These are phyloP conservation scores for Micractinium conductrix DNA, from an alignment of 139 green algal genomes.

Conservation along the genomic window DNA sequence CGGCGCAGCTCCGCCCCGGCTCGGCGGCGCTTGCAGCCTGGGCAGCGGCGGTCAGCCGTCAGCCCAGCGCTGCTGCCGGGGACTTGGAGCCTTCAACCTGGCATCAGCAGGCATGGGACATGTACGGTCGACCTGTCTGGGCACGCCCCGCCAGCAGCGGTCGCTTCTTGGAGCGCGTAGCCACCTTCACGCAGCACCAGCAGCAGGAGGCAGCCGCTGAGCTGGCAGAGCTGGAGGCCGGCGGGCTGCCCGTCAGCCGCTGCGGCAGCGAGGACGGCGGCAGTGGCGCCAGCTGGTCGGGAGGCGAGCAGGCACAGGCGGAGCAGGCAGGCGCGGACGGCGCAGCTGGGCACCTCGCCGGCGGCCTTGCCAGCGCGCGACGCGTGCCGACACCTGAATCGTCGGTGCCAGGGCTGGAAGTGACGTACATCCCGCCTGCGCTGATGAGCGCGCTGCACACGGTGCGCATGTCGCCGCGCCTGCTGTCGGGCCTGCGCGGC, in stretches of 20 bases:
- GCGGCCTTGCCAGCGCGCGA: too few species aligned
- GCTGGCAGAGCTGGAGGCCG: background rate
- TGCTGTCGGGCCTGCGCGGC: background rate
- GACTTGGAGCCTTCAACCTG: background rate
- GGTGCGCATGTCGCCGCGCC: background rate
- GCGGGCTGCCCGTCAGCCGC: too few species aligned
- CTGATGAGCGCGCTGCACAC: constrained; percentile 10
- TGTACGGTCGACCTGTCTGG: background rate
- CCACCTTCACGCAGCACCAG: background rate
- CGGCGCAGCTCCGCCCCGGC: background rate
- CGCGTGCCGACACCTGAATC: background rate
- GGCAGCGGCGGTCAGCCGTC: background rate
- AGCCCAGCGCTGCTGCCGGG: background rate
- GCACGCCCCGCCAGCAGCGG: background rate
- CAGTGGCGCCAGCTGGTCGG: background rate
- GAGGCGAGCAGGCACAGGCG: too few species aligned
- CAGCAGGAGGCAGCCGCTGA: background rate
- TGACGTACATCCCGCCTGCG: constrained; percentile 17
- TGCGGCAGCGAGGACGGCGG: background rate
- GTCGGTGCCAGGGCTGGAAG: background rate
- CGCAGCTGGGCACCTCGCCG: too few species aligned
- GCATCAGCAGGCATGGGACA: background rate
- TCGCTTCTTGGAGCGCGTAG: background rate
- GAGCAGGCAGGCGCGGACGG: background rate
- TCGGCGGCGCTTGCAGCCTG: background rate